Percentiles rank a stretch among this genome's conserved stretches.
These are phyloP conservation scores for Pseudocercospora pini-densiflorae DNA, from an alignment of 2,329 filamentous ascomycete species.

Conservation along the genomic window DNA sequence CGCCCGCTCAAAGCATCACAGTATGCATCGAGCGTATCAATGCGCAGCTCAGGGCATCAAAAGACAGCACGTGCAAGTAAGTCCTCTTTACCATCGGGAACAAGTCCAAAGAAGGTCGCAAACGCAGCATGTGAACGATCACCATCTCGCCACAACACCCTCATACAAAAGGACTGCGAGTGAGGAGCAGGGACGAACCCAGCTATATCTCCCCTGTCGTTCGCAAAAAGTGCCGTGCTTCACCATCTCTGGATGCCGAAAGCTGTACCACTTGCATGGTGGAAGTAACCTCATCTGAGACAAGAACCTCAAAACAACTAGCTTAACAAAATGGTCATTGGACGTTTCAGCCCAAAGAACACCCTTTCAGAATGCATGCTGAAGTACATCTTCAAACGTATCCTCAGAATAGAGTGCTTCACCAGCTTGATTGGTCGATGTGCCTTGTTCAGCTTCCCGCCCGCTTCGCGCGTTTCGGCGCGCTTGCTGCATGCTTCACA, in stretches of 20 bases:
- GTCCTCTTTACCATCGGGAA: neutral
- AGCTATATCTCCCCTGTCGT: constrained; percentile 7
- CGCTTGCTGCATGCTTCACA: constrained; percentile 4
- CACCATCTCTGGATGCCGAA: constrained; percentile 5
- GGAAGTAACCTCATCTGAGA: constrained; percentile 5
- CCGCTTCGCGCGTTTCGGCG: neutral
- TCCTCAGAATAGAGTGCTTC: constrained; percentile 1
- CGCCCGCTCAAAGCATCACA: neutral
- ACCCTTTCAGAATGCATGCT: constrained; percentile 1
- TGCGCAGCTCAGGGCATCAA: neutral
- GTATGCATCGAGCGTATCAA: neutral
- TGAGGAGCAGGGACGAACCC: neutral
- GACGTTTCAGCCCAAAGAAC: constrained; percentile 7
- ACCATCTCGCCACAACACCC: constrained; percentile 8
- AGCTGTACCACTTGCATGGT: constrained; percentile 3
- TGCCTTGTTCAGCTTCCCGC: neutral
- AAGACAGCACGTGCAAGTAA: neutral
- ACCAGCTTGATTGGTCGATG: neutral
- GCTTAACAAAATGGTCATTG: neutral
- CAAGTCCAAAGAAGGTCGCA: neutral
- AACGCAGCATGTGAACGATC: constrained; percentile 7
- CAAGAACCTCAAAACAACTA: neutral
- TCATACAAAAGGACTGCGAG: neutral
- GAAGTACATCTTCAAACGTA: neutral
- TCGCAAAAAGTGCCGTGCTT: constrained; percentile 1